Evolutionary conservation across 2,329 filamentous ascomycete genomes (phyloP), one percentile per base, ranked within the genome.

Genomic region (Pseudogymnoascus sp.): DNA sequence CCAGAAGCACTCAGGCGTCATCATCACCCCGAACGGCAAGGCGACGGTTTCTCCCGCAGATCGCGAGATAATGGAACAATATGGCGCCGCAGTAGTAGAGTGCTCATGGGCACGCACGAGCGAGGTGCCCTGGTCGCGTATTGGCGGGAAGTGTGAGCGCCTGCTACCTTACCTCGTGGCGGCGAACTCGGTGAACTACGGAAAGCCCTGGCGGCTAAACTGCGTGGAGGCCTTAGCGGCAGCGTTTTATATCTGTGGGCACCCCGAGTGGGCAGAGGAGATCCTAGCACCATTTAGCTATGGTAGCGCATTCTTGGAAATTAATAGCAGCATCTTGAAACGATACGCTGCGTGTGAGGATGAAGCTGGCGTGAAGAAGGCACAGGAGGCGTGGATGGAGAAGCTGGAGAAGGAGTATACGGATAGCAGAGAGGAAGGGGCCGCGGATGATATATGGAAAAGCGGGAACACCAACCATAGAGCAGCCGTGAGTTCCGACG

Each of bases 141-240:
- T 99, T 63, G 94, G 94, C 28, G 94, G 94, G 22, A 94, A 92
- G 74, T 96, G 92, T 74, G 92, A 96, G 78, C 81, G 94, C 60
- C 75, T 97, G 65, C 78, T 99, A 61, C 94, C 94, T 0, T 99
- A 99, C 74, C 86, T 99, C 6, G 92, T 99, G 58, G 94, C 94
- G 5, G 94, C 94, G 57, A 99, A 99, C 73, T 88, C 89, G 1
- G 94, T 97, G 71, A 99, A 99, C 77, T 99, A 99, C 76, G 94
- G 94, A 63, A 90, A 90, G 70, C 94, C 94, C 4, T 97, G 92
- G 90, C 82, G 92, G 60, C 74, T 99, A 65, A 99, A 99, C 74
- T 99, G 94, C 69, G 94, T 92, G 30, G 94, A 99, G 78, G 94
- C 94, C 3, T 79, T 99, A 54, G 94, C 92, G 0, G 93, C 94